These are phyloP conservation scores for Claviceps digitariae DNA, from an alignment of 2,329 filamentous ascomycete species.

Conservation along the genomic window DNA sequence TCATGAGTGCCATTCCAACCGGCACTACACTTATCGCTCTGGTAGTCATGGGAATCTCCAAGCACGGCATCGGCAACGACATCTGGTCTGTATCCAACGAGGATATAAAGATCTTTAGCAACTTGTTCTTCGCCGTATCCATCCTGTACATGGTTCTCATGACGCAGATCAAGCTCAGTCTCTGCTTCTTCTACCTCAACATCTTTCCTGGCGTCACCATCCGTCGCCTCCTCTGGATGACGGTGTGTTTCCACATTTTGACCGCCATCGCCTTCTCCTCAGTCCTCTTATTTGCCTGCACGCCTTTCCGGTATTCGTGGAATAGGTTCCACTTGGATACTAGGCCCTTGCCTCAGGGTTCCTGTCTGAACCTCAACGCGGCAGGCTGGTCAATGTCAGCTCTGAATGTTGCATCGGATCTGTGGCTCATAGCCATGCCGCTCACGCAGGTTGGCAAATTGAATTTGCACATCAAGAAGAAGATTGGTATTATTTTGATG, in stretches of 20 bases:
- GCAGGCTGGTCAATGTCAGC: background rate
- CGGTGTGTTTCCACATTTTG: constrained; percentile 17
- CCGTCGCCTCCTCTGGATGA: constrained; percentile 19
- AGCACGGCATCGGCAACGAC: constrained; percentile 15
- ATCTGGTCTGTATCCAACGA: background rate
- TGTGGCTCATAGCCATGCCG: constrained; percentile 4
- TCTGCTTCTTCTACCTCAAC: constrained; percentile 29
- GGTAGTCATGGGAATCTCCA: constrained; percentile 9
- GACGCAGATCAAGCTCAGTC: constrained; percentile 25
- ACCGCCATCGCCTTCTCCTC: constrained; percentile 19
- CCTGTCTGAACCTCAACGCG: background rate
- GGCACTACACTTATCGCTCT: constrained; percentile 10
- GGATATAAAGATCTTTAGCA: constrained; percentile 17
- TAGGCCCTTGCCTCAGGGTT: background rate
- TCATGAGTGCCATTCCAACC: constrained; percentile 10
- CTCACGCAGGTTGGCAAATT: constrained; percentile 1
- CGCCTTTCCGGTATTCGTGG: constrained; percentile 27
- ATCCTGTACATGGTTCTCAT: constrained; percentile 25
- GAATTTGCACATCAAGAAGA: constrained; percentile 3
- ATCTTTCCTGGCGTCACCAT: constrained; percentile 23
- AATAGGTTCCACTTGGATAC: constrained; percentile 11
- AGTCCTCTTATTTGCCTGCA: constrained; percentile 22
- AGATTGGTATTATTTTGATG: constrained; percentile 3
- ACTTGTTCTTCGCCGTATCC: constrained; percentile 19
- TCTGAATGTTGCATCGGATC: background rate